Evolutionary conservation across 1,284 basidiomycete genomes (phyloP), one percentile per base, ranked within the genome.

Genomic region (Puccinia novopanici): DNA sequence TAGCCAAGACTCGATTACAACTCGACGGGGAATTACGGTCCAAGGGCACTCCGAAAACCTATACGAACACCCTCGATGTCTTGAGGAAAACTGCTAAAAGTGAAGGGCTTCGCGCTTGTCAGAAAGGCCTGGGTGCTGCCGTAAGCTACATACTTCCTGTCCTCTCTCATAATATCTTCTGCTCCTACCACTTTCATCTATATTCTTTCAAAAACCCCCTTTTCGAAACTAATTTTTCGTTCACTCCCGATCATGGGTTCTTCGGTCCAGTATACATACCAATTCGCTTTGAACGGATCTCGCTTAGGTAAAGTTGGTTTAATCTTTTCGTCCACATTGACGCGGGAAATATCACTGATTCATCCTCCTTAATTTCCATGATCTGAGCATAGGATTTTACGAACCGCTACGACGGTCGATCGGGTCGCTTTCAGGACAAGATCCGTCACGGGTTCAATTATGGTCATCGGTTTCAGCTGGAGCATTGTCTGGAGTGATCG

Each of bases 211-310:
- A 3, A 2, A 48, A 48, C 10, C 30, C 24, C 3, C 55, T 19
- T 55, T 55, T 59, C 24, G 27, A n/a, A 27, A 59, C 15, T 9
- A 27, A 37, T 61, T 27, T 61, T 13, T 61, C n/a, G 45, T 19
- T 12, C 45, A 48, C 45, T 48, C 34, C 34, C 34, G 3, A 45
- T 45, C 2, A 48, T 48, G 10, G 45, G 45, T 6, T 15, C 6
- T 45, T 15, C 8, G 17, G 4, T 63, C 48, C 34, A 80, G 78
- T 84, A 84, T 75, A 82, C 84, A 37, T 85, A 85, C 77, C 84
- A 97, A 92, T 91, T 96, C 75, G 89, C 97, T 75, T 88, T 99
- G 82, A 99, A 99, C 84, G 97, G 96, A 13, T 97, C 93, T 48
- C 91, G 97, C 82, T 88, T 99, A 81, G 96, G 94, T 92, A 84